Conservation (phyloP, 352 stramenopile species). For the Thalassiosira allenii region DNA sequence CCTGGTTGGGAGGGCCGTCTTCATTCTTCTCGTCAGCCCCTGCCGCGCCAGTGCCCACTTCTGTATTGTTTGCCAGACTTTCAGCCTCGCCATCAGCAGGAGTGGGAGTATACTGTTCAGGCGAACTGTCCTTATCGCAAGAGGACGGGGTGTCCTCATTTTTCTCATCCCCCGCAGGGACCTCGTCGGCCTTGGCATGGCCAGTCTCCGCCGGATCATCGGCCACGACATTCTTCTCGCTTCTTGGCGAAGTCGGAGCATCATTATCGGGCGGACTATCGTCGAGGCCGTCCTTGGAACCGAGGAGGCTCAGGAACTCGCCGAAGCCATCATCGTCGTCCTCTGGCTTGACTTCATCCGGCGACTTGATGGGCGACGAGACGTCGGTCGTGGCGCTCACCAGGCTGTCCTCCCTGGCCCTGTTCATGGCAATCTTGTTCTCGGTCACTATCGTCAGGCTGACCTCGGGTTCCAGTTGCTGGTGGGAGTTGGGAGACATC, state of each 20-base stretch:
- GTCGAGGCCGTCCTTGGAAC: neutral
- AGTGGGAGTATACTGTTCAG: no score
- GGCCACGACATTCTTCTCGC: neutral
- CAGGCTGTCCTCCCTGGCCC: neutral
- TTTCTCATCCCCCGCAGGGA: neutral
- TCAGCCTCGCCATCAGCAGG: no score
- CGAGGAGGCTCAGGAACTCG: neutral
- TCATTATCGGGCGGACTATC: neutral
- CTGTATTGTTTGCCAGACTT: no score
- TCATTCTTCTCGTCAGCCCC: no score
- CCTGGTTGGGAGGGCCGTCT: no score
- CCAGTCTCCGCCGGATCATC: neutral
- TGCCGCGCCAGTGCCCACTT: no score
- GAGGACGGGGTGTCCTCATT: neutral
- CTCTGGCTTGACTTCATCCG: neutral
- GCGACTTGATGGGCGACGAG: neutral
- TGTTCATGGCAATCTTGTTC: neutral
- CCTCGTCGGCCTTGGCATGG: neutral
- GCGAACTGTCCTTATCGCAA: neutral
- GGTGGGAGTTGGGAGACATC: neutral
- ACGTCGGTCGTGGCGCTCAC: neutral
- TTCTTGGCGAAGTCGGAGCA: neutral
- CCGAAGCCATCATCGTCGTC: neutral
- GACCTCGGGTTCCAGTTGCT: neutral
- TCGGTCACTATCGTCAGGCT: neutral